Conservation (phyloP, 768 basidiomycete species). For the Mrakia blollopis region DNA sequence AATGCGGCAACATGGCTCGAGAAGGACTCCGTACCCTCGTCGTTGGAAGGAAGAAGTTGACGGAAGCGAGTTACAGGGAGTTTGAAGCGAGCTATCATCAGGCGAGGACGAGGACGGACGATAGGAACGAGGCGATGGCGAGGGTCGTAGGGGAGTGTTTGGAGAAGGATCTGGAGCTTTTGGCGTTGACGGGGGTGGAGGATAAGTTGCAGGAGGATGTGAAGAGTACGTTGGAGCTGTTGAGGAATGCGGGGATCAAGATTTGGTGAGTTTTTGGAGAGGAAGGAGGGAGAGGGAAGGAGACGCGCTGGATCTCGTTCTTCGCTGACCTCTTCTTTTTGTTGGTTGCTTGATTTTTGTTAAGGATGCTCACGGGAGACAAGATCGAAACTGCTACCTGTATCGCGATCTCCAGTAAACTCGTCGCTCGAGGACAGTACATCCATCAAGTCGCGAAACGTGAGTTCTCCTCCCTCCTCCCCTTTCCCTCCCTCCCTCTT, state of each 20-base stretch:
- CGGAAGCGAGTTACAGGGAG: slow-evolving; percentile 60
- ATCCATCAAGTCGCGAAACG: slow-evolving; percentile 94
- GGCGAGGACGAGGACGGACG: slow-evolving; percentile 71
- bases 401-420: slow-evolving; percentile 94
- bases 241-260: slow-evolving; percentile 93
- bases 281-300: background rate
- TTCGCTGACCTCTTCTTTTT: background rate
- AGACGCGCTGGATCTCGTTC: background rate
- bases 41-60: slow-evolving; percentile 73
- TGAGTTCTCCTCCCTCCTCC: slow-evolving; percentile 45
- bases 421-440: slow-evolving; percentile 93
- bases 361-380: slow-evolving; percentile 87
- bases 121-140: slow-evolving; percentile 72
- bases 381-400: slow-evolving; percentile 98
- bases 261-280: slow-evolving; percentile 59
- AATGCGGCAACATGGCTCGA: slow-evolving; percentile 96
- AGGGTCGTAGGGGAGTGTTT: slow-evolving; percentile 67
- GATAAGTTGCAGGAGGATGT: slow-evolving; percentile 98
- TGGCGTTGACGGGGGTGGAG: slow-evolving; percentile 96
- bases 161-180: slow-evolving; percentile 82
- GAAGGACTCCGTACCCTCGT: slow-evolving; percentile 94
- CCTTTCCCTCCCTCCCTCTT: background rate
- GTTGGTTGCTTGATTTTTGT: background rate
- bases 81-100: slow-evolving; percentile 69
- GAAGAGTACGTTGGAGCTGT: slow-evolving; percentile 80